Evolutionary conservation across 2,329 filamentous ascomycete species (phyloP).

Genomic region (Ceratocystiopsis brevicomis): DNA sequence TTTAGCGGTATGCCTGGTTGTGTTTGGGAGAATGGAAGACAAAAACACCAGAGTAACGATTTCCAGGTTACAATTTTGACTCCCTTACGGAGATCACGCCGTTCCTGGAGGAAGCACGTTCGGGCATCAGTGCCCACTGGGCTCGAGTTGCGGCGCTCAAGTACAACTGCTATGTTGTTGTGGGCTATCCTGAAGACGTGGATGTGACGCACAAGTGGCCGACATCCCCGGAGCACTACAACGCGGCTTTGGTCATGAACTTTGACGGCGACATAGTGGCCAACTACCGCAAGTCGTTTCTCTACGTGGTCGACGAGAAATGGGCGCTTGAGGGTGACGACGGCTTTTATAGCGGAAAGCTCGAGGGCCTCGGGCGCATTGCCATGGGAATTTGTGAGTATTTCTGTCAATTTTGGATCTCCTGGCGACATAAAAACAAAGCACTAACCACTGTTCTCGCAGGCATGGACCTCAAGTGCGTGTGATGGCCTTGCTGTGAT

Average conservation of each 20-base stretch:
- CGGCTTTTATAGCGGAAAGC: constrained; percentile 28
- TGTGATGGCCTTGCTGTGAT: neutral
- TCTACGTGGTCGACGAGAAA: constrained; percentile 41
- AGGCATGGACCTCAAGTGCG: too few relatives aligned
- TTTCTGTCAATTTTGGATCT: too few relatives aligned
- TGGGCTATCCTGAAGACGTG: constrained; percentile 57
- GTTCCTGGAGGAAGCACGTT: constrained; percentile 45
- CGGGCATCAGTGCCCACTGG: constrained; percentile 54
- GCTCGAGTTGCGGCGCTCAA: constrained; percentile 46
- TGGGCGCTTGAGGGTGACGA: constrained; percentile 37
- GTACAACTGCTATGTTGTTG: constrained; percentile 46
- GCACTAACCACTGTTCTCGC: too few relatives aligned
- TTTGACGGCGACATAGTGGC: constrained; percentile 38
- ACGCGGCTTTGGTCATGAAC: constrained; percentile 35
- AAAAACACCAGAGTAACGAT: too few relatives aligned
- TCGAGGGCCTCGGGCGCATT: constrained; percentile 30
- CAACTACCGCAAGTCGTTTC: constrained; percentile 40
- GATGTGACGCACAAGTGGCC: constrained; percentile 33
- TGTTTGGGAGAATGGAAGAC: neutral
- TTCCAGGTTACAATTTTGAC: constrained; percentile 56
- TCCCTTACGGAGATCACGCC: constrained; percentile 48
- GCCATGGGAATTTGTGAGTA: constrained; percentile 40
- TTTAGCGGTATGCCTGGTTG: constrained; percentile 44
- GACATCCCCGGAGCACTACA: constrained; percentile 33
- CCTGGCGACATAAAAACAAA: too few relatives aligned